Evolutionary conservation across 345 rosid species (phyloP).

Genomic region (Cardamine occulta): DNA sequence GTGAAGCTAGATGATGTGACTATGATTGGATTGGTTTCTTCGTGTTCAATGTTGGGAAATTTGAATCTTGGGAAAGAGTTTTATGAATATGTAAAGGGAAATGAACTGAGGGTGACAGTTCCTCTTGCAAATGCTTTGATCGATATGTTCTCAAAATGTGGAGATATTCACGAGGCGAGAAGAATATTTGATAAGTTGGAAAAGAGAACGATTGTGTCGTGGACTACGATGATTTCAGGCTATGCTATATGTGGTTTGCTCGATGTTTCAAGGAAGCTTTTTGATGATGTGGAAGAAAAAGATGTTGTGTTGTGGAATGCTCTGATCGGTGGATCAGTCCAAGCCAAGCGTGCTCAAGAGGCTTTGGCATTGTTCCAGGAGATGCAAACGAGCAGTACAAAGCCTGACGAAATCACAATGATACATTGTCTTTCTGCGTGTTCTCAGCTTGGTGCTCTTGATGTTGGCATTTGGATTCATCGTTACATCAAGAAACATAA

Average conservation of each 20-base stretch:
- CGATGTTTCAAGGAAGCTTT: constrained; percentile 60
- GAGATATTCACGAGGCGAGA: constrained; percentile 58
- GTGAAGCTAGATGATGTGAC: constrained; percentile 72
- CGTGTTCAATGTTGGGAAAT: constrained; percentile 59
- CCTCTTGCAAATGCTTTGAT: constrained; percentile 75
- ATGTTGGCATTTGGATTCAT: constrained; percentile 83
- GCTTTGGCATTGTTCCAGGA: constrained; percentile 72
- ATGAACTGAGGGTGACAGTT: constrained; percentile 54
- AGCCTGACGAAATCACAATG: constrained; percentile 79
- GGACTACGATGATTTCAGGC: constrained; percentile 79
- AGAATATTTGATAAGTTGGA: constrained; percentile 59
- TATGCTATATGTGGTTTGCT: constrained; percentile 68
- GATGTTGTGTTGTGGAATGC: constrained; percentile 86
- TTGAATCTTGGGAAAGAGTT: constrained; percentile 65
- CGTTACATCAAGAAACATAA: constrained; percentile 62
- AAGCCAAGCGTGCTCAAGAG: constrained; percentile 65
- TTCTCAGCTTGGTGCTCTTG: constrained; percentile 90
- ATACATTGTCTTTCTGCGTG: constrained; percentile 86
- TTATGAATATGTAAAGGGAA: constrained; percentile 53
- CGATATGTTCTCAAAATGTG: constrained; percentile 89
- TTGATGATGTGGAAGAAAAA: constrained; percentile 69
- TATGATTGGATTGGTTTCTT: constrained; percentile 73
- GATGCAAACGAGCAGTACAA: constrained; percentile 66
- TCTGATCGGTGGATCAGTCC: constrained; percentile 74
- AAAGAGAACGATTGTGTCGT: constrained; percentile 64